These are phyloP conservation scores for Dothiorella sarmentorum DNA, from an alignment of 2,329 filamentous ascomycete genomes.

Conservation along the genomic window DNA sequence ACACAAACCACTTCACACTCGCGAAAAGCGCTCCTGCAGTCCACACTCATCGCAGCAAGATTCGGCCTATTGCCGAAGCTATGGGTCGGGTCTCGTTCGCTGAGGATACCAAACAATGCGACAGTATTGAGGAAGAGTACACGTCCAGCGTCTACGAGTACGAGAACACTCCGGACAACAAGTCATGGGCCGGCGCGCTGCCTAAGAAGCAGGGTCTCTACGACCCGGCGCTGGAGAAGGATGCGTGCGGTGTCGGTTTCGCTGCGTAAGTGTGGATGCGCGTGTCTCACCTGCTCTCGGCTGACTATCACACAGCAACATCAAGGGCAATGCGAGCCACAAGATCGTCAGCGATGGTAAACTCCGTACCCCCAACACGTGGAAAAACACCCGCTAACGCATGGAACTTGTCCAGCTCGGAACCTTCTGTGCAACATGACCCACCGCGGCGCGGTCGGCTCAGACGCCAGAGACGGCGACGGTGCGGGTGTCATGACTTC, in stretches of 20 bases:
- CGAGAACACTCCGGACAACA: conserved; percentile 72
- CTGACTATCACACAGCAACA: conserved; percentile 62
- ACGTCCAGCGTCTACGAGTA: conserved; percentile 73
- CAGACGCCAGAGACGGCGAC: conserved; percentile 95
- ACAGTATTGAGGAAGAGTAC: conserved; percentile 55
- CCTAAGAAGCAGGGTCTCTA: conserved; percentile 99
- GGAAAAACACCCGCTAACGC: conserved; percentile 8
- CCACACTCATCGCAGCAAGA: conserved; percentile 18
- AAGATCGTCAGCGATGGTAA: conserved; percentile 98
- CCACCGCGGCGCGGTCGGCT: conserved; percentile 96
- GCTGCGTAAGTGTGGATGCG: conserved; percentile 74
- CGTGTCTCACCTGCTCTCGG: neutral
- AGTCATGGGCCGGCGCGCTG: conserved; percentile 91
- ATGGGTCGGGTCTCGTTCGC: conserved; percentile 53
- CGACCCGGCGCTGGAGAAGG: conserved; percentile 92
- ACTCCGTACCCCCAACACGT: neutral
- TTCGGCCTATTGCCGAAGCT: conserved; percentile 52
- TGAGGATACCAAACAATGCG: conserved; percentile 49
- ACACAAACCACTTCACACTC: neutral
- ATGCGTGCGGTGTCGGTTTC: conserved; percentile 99
- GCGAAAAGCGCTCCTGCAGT: conserved; percentile 7
- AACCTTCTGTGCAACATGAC: conserved; percentile 99
- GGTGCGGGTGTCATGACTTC: conserved; percentile 99
- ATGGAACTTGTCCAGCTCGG: conserved; percentile 56
- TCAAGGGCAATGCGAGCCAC: conserved; percentile 95